Percentiles rank a stretch among this genome's conserved stretches.
These are phyloP conservation scores for Hansenula anomala DNA, from an alignment of 1,139 yeast species.

Conservation along the genomic window DNA sequence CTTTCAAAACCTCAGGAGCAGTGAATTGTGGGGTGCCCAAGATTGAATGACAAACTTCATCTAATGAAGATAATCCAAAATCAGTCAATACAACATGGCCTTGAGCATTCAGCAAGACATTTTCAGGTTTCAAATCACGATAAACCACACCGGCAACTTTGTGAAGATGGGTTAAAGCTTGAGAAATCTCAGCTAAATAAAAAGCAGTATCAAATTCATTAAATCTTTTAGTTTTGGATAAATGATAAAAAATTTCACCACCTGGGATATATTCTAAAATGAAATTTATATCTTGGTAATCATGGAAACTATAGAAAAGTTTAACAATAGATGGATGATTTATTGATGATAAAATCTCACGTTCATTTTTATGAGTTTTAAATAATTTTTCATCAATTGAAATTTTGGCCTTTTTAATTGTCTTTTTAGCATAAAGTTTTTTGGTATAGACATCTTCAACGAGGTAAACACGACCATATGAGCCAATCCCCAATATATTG, in stretches of 20 bases:
- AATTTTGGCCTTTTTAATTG: conserved; percentile 74
- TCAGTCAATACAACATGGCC: conserved; percentile 90
- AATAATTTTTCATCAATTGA: conserved; percentile 30
- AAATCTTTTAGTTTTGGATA: conserved; percentile 43
- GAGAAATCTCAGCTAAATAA: conserved; percentile 81
- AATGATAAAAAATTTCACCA: conserved; percentile 86
- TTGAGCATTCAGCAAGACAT: conserved; percentile 70
- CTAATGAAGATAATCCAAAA: conserved; percentile 74
- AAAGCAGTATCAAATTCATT: conserved; percentile 72
- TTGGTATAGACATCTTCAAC: conserved; percentile 65
- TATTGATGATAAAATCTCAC: conserved; percentile 63
- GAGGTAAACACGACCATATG: conserved; percentile 81
- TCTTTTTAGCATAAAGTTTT: conserved; percentile 82
- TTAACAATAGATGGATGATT: conserved; percentile 89
- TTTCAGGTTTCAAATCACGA: conserved; percentile 91
- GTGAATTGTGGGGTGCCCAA: conserved; percentile 94
- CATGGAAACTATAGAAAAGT: conserved; percentile 87
- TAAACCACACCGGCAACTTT: conserved; percentile 72
- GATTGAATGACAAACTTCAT: conserved; percentile 44
- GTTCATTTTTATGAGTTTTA: conserved; percentile 23
- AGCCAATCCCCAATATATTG: conserved; percentile 81
- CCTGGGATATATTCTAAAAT: conserved; percentile 90
- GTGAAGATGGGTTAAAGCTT: conserved; percentile 80
- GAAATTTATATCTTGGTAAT: conserved; percentile 69
- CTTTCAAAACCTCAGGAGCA: conserved; percentile 91